phyloP scores from a whole-genome alignment of 140 eudicot species.

The Ambrosia hybrid region DNA sequence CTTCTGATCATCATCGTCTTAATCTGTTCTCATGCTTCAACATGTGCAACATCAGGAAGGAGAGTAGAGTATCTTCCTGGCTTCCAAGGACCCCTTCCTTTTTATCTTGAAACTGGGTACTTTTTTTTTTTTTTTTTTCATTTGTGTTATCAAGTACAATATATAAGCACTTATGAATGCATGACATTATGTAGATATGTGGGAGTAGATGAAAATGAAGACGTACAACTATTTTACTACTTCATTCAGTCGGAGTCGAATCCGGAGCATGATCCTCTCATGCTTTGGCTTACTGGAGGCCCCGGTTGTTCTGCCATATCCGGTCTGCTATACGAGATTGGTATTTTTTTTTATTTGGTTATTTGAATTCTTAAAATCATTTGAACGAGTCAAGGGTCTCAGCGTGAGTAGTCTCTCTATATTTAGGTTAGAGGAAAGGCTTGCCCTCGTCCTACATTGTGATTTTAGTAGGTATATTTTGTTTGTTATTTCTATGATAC shows the following conservation, averaged over 20 bases:
- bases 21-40: background rate
- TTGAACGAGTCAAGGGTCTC: background rate
- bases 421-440: background rate
- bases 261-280: background rate
- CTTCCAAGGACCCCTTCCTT: background rate
- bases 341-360: background rate
- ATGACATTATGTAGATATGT: background rate
- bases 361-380: background rate
- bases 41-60: background rate
- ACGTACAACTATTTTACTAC: slow-evolving; percentile 1
- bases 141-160: too few species aligned
- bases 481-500: background rate
- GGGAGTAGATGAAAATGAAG: slow-evolving; percentile 5
- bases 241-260: background rate
- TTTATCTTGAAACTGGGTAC: background rate
- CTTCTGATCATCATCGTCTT: background rate
- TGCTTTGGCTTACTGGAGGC: background rate
- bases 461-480: background rate
- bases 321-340: background rate
- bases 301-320: slow-evolving; percentile 8
- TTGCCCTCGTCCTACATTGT: background rate
- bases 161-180: too few species aligned
- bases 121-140: too few species aligned
- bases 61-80: background rate
- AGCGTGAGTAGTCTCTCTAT: too few species aligned